These are phyloP conservation scores for Lodderomyces metapsilosis DNA, from an alignment of 1,139 yeast species.

Conservation along the genomic window DNA sequence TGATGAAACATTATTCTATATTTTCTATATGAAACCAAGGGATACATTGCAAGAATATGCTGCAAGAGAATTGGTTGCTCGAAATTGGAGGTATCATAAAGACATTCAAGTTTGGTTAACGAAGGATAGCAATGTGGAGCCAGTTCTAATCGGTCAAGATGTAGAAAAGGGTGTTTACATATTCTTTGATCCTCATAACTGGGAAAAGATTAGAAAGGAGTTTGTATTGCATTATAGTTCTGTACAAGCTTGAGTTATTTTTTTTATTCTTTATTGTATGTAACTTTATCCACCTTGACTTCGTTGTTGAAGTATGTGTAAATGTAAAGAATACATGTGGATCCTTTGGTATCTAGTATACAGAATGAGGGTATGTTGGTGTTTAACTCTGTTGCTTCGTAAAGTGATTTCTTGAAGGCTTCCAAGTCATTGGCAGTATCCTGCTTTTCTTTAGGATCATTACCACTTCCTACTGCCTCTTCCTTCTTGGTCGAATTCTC, in stretches of 20 bases:
- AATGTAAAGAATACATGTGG: slow-evolving; percentile 76
- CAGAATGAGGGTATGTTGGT: slow-evolving; percentile 78
- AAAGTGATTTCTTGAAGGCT: slow-evolving; percentile 10
- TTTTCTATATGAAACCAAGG: slow-evolving; percentile 91
- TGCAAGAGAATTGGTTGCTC: slow-evolving; percentile 80
- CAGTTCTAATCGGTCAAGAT: slow-evolving; percentile 77
- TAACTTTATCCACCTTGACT: slow-evolving; percentile 88
- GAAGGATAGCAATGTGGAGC: slow-evolving; percentile 88
- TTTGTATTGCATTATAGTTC: slow-evolving; percentile 65
- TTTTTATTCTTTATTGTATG: slow-evolving; percentile 61
- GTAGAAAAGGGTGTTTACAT: slow-evolving; percentile 95
- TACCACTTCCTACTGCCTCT: not conserved
- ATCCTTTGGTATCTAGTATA: slow-evolving; percentile 76
- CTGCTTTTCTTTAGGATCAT: slow-evolving; percentile 8
- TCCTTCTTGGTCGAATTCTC: slow-evolving; percentile 12
- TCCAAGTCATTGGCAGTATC: slow-evolving; percentile 9
- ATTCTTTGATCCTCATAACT: slow-evolving; percentile 91
- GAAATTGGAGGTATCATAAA: slow-evolving; percentile 98
- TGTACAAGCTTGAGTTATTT: slow-evolving; percentile 38
- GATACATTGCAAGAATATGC: slow-evolving; percentile 93
- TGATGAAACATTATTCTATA: slow-evolving; percentile 90
- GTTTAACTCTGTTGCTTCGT: slow-evolving; percentile 22
- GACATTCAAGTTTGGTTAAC: slow-evolving; percentile 96
- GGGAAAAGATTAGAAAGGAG: slow-evolving; percentile 93
- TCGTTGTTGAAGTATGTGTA: slow-evolving; percentile 80